A percentile compares a stretch with the other conserved stretches of the same genome.
phyloP scores from a whole-genome alignment of 2,329 filamentous ascomycete species.

The Orbilia brochopaga region DNA sequence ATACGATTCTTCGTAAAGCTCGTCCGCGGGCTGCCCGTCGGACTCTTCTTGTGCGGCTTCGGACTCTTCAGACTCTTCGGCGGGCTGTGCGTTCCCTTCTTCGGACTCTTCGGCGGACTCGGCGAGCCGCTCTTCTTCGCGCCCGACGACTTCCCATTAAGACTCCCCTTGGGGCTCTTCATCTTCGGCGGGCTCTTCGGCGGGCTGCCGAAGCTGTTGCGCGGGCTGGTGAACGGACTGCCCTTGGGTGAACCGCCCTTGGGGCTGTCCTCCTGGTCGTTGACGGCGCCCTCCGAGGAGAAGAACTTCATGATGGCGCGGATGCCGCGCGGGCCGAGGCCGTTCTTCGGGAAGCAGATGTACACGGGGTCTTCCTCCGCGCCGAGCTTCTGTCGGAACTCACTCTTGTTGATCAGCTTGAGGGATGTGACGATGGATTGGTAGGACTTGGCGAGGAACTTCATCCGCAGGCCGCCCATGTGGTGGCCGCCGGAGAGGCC shows the following conservation, averaged over 20 bases:
- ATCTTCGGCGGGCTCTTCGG: conserved; percentile 47
- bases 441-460: conserved; percentile 82
- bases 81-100: conserved; percentile 16
- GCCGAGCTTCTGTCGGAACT: conserved; percentile 90
- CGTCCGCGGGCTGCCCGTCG: conserved; percentile 26
- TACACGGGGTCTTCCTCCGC: conserved; percentile 82
- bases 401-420: conserved; percentile 80
- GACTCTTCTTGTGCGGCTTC: conserved; percentile 22
- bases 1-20: conserved; percentile 44
- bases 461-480: conserved; percentile 77
- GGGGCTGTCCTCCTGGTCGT: conserved; percentile 27
- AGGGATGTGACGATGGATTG: conserved; percentile 80
- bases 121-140: conserved; percentile 25
- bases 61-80: conserved; percentile 15
- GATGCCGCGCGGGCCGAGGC: conserved; percentile 79
- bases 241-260: conserved; percentile 24
- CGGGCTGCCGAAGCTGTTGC: conserved; percentile 41
- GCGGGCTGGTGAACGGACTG: conserved; percentile 39
- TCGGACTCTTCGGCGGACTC: conserved; percentile 25
- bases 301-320: conserved; percentile 82
- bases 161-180: conserved; percentile 44
- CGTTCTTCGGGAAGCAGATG: conserved; percentile 86
- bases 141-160: conserved; percentile 23
- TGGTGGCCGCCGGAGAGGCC: conserved; percentile 80
- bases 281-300: conserved; percentile 40